Evolutionary conservation across 352 stramenopile species (phyloP).

Genomic region (Aphanomyces invadans): DNA sequence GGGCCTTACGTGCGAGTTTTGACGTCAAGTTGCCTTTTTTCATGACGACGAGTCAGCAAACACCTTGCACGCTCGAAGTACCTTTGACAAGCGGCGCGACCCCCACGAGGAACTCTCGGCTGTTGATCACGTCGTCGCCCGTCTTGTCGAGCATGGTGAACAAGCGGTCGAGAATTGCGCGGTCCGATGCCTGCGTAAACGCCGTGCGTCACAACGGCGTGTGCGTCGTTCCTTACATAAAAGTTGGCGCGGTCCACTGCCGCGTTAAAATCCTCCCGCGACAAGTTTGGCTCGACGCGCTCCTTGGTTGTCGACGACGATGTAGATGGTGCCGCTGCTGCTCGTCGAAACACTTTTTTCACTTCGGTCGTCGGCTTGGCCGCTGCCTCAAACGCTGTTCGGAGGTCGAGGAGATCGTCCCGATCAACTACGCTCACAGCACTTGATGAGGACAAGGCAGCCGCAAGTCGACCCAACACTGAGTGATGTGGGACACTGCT

Average conservation of each 20-base stretch:
- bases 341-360: conserved; percentile 10
- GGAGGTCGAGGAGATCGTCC: conserved; percentile 34
- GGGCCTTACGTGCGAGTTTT: conserved; percentile 39
- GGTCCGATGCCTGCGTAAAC: conserved; percentile 29
- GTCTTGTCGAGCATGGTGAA: conserved; percentile 58
- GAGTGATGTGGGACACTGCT: conserved; percentile 47
- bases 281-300: conserved; percentile 35
- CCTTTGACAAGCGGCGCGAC: conserved; percentile 36
- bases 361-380: not conserved
- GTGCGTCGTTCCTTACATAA: conserved; percentile 1
- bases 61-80: not conserved
- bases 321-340: not conserved
- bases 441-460: not conserved
- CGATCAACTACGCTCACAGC: conserved; percentile 31
- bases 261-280: conserved; percentile 30
- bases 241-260: conserved; percentile 42
- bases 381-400: conserved; percentile 25
- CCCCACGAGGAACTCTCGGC: conserved; percentile 40
- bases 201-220: not conserved
- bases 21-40: conserved; percentile 29
- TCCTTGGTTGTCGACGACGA: conserved; percentile 21
- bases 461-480: conserved; percentile 29
- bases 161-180: conserved; percentile 43
- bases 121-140: conserved; percentile 41
- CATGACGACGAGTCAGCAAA: not conserved